Base-by-base conservation (phyloP, 2,329 filamentous ascomycete species). In the Cadophora malorum region DNA sequence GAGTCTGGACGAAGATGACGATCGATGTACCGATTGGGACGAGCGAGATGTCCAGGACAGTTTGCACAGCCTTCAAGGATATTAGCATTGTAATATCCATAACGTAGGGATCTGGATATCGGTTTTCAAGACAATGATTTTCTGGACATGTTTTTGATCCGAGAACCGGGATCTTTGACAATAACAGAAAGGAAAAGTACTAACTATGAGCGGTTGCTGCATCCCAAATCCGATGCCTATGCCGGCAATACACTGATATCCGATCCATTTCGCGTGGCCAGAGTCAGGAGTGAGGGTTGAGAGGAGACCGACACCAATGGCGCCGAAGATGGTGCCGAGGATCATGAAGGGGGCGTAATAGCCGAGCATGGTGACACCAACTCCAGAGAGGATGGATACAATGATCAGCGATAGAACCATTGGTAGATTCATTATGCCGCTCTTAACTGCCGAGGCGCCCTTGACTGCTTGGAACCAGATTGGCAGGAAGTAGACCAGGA, bases 311-410 rank as follows among this genome's bases (percentile, higher is more conserved):
- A 83, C 68, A 1, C 77, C 74, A 12, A 75, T 61, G 5, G 73
- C 52, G 21, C 62, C 53, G 67, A 90, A 74, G 49, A 80, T 79
- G 3, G 86, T 82, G 8, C 82, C 82, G 19, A 82, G 52, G 19
- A 88, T 78, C 84, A 88, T 87, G 23, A 84, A 81, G 0, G 88
- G 88, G 1, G 85, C 83, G 69, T 90, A 90, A 75, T 90, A 89
- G 45, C 88, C 88, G 33, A 87, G 78, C 76, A 23, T 72, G 7
- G 78, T 77, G 4, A 76, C 75, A n/a, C 76, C 76, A 63, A 72
- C 55, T n/a, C 69, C 71, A 31, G 66, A 52, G 8, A 71, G 14
- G 16, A 75, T 66, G 7, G 66, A 71, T 1, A 73, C 71, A 1
- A 79, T 52, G 9, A 79, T 76, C 9, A 80, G 69, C 4, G 71